phyloP scores from a whole-genome alignment of 257 asterid species.

The Euphrasia confusa region DNA sequence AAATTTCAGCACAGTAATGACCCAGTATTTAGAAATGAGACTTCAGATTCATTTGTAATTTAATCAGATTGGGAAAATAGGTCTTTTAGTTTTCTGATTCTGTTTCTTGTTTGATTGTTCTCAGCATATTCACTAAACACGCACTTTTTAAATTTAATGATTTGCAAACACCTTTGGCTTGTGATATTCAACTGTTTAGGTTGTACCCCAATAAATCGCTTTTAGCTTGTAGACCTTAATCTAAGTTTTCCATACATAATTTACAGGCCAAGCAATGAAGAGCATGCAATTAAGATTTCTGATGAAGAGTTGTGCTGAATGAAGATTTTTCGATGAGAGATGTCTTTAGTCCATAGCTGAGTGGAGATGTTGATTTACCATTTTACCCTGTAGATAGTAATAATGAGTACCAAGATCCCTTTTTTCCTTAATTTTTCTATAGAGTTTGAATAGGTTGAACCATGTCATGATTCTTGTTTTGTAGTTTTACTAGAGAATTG shows the following conservation, averaged over 20 bases:
- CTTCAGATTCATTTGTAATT: too few relatives aligned
- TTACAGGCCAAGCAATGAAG: conserved; percentile 56
- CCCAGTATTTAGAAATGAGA: too few relatives aligned
- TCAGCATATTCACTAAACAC: background rate
- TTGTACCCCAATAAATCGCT: background rate
- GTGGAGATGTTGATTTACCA: background rate
- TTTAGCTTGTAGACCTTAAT: background rate
- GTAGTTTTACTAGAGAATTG: conserved; percentile 23
- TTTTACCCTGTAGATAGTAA: conserved; percentile 17
- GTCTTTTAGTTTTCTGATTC: background rate
- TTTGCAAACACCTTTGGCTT: background rate
- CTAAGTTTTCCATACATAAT: background rate
- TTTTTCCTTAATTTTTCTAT: conserved; percentile 1
- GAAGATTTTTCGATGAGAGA: background rate
- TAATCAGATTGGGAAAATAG: background rate
- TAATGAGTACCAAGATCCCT: conserved; percentile 24
- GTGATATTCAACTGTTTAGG: background rate
- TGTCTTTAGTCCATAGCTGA: conserved; percentile 10
- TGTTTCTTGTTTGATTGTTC: background rate
- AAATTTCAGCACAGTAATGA: too few relatives aligned
- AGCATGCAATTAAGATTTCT: conserved; percentile 13
- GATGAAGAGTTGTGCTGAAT: conserved; percentile 17
- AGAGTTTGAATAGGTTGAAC: conserved; percentile 21
- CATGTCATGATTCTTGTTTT: conserved; percentile 20
- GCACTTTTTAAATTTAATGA: too few relatives aligned